Base-by-base conservation (phyloP, 2,329 filamentous ascomycete genomes). In the Exophiala lecanii-corni region DNA sequence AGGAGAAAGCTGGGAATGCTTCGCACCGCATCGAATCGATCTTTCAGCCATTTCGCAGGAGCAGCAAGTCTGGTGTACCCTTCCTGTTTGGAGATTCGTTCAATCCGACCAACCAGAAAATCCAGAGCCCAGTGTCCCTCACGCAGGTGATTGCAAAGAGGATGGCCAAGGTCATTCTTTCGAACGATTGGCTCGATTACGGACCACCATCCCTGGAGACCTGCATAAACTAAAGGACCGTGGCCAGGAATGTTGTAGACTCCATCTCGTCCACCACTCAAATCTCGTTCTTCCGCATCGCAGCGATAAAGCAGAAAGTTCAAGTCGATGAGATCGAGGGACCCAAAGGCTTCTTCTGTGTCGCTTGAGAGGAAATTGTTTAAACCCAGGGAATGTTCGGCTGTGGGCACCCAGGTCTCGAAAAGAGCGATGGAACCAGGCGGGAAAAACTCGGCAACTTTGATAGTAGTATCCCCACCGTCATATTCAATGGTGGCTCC, bases 121-220 rank as follows among this genome's bases (percentile, higher is more conserved):
- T 97, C 89, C 15, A 97, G 68, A 2, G 88, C 84, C 92, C 92
- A 98, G 54, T 89, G 81, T 0, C 92, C 92, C 53, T 94, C 79
- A 38, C 92, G 82, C 4, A 98, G 76, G 59, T 98, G 91, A 58
- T 96, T 84, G 64, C 91, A 97, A 9, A 98, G 75, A 0, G 92
- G 86, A 61, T 98, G 92, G 1, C 86, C 92, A 6, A 98, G 77
- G 60, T 97, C 81, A 62, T 98, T 98, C 51, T 92, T 81, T 38
- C 75, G 78, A 55, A 97, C 86, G 49, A 98, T 84, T 44, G 85
- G 75, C 56, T 88, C 83, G 31, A 98, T 70, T 1, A 95, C 72
- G 61, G 89, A 96, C 89, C 91, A 95, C 91, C 92, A 98, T 26
- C 94, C 94, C 63, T 98, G 92, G n/a, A 98, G 74, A 48, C 92